Conservation (phyloP, 2,329 filamentous ascomycete species). For the Sarocladium oryzae region DNA sequence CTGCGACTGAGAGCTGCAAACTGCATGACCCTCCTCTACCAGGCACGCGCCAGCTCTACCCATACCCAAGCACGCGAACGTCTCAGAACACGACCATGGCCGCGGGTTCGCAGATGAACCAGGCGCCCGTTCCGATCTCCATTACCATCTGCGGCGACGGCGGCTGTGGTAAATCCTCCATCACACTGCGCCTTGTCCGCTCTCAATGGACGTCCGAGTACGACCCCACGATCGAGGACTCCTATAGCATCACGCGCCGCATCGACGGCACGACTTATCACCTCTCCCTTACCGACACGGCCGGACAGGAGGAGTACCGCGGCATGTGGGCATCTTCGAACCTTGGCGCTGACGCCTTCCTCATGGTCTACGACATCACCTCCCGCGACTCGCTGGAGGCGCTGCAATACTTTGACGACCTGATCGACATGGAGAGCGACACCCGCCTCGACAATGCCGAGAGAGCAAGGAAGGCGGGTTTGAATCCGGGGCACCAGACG, state of each 20-base stretch:
- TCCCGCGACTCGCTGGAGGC: constrained; percentile 60
- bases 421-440: constrained; percentile 79
- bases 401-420: constrained; percentile 71
- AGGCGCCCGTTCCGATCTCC: constrained; percentile 49
- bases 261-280: constrained; percentile 78
- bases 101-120: constrained; percentile 10
- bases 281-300: constrained; percentile 73
- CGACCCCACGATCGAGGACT: constrained; percentile 77
- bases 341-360: constrained; percentile 72
- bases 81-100: neutral
- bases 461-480: constrained; percentile 39
- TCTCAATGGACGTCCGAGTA: constrained; percentile 81
- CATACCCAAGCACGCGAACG: no score
- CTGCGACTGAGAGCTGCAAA: no score
- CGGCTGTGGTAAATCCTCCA: constrained; percentile 78
- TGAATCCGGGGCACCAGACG: constrained; percentile 23
- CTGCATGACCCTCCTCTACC: neutral
- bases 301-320: constrained; percentile 85
- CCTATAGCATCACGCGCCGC: constrained; percentile 73
- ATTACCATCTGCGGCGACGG: constrained; percentile 86
- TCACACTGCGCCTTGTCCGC: constrained; percentile 74
- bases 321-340: constrained; percentile 79
- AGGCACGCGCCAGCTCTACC: no score
- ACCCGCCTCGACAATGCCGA: constrained; percentile 57
- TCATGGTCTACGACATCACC: constrained; percentile 86